phyloP scores from a whole-genome alignment of 2,329 filamentous ascomycete species.

The Claviceps fusiformis region DNA sequence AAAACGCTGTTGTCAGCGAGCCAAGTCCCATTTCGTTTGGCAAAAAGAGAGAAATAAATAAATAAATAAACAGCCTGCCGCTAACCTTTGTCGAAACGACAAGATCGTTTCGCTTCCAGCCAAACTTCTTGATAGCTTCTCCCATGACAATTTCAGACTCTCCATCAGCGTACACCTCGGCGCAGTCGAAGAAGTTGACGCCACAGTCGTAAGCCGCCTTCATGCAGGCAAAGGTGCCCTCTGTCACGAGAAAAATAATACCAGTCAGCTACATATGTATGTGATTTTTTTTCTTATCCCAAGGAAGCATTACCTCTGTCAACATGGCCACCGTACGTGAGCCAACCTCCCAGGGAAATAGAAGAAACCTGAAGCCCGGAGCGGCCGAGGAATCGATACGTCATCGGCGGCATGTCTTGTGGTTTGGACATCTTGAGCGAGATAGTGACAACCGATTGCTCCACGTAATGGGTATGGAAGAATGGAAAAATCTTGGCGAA shows the following conservation, averaged over 20 bases:
- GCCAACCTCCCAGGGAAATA: constrained; percentile 57
- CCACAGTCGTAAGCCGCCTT: constrained; percentile 46
- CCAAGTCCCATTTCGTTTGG: background rate
- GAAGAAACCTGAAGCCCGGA: constrained; percentile 62
- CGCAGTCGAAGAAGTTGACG: constrained; percentile 51
- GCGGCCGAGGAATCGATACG: constrained; percentile 57
- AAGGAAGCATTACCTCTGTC: constrained; percentile 38
- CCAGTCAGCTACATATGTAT: background rate
- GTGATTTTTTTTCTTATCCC: background rate
- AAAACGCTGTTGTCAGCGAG: background rate
- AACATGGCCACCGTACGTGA: constrained; percentile 64
- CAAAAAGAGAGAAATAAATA: no score
- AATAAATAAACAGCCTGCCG: no score
- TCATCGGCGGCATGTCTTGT: constrained; percentile 39
- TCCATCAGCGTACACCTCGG: constrained; percentile 43
- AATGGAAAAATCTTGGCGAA: background rate
- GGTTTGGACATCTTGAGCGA: constrained; percentile 24
- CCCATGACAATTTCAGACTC: constrained; percentile 52
- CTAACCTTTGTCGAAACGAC: constrained; percentile 46
- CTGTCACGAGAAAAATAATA: constrained; percentile 4
- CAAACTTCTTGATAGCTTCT: constrained; percentile 43
- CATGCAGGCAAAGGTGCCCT: constrained; percentile 42
- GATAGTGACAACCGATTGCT: background rate
- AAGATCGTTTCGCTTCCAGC: constrained; percentile 47
- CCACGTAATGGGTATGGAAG: background rate